Evolutionary conservation across 202 grass and related monocot species (phyloP).

Genomic region (Setaria viridis): DNA sequence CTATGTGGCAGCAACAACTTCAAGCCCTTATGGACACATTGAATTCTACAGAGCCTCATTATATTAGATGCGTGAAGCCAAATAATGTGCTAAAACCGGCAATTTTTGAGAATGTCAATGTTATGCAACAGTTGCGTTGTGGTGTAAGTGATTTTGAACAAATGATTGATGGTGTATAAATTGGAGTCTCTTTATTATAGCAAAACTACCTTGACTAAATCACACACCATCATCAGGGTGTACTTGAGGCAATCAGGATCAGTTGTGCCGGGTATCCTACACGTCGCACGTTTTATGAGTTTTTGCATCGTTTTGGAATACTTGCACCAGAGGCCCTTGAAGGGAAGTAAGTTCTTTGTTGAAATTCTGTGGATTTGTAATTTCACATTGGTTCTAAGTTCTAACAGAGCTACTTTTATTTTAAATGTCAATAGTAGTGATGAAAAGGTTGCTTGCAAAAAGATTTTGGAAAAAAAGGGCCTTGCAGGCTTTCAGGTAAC

Average conservation of each 20-base stretch:
- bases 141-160: constrained; percentile 81
- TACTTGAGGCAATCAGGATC: constrained; percentile 99
- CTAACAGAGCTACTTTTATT: constrained; percentile 8
- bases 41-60: constrained; percentile 98
- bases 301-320: constrained; percentile 96
- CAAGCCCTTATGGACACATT: constrained; percentile 97
- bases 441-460: constrained; percentile 93
- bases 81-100: constrained; percentile 96
- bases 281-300: constrained; percentile 96
- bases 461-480: constrained; percentile 93
- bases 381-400: constrained; percentile 38
- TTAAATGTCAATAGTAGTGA: constrained; percentile 65
- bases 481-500: constrained; percentile 91
- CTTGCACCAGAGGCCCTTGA: constrained; percentile 89
- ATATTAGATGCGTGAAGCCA: constrained; percentile 99
- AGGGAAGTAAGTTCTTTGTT: constrained; percentile 80
- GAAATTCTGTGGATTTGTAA: constrained; percentile 32
- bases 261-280: constrained; percentile 99
- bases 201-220: constrained; percentile 25
- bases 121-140: constrained; percentile 99
- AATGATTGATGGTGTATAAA: constrained; percentile 9
- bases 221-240: constrained; percentile 72
- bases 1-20: constrained; percentile 88
- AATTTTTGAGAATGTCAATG: constrained; percentile 98
- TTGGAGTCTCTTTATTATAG: constrained; percentile 1